phyloP scores from a whole-genome alignment of 2,329 filamentous ascomycete genomes.

The Claviceps fusiformis region DNA sequence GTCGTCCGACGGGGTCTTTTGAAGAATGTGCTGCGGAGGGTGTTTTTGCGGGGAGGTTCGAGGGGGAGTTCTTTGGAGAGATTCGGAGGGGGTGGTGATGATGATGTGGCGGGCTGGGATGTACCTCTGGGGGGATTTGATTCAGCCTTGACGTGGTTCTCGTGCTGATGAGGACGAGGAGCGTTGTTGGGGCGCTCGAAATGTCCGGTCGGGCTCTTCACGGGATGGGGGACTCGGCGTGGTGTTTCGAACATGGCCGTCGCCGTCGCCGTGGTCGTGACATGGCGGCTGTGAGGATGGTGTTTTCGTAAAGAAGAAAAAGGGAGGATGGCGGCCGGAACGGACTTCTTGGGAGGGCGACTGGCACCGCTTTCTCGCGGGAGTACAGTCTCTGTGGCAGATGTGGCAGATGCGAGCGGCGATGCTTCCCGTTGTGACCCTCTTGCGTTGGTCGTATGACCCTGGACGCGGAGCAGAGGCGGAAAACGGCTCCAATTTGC shows the following conservation, averaged over 20 bases:
- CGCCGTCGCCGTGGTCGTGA: no score
- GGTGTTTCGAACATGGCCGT: neutral
- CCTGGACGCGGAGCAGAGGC: neutral
- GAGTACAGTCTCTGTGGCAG: neutral
- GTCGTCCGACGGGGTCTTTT: neutral
- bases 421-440: neutral
- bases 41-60: constrained; percentile 7
- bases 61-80: constrained; percentile 9
- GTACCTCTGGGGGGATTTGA: neutral
- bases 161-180: no score
- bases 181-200: no score
- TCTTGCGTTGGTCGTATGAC: neutral
- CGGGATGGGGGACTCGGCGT: neutral
- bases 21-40: constrained; percentile 4
- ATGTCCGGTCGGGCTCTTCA: neutral
- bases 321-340: neutral
- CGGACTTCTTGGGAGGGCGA: neutral
- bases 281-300: neutral
- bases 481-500: neutral
- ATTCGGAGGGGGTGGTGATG: constrained; percentile 1
- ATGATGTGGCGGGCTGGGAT: constrained; percentile 5
- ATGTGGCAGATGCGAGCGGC: neutral
- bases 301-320: neutral
- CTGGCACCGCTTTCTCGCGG: neutral
- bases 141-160: neutral